Evolutionary conservation across 2,329 filamentous ascomycete genomes (phyloP).

Genomic region (Curvularia hawaiiensis): DNA sequence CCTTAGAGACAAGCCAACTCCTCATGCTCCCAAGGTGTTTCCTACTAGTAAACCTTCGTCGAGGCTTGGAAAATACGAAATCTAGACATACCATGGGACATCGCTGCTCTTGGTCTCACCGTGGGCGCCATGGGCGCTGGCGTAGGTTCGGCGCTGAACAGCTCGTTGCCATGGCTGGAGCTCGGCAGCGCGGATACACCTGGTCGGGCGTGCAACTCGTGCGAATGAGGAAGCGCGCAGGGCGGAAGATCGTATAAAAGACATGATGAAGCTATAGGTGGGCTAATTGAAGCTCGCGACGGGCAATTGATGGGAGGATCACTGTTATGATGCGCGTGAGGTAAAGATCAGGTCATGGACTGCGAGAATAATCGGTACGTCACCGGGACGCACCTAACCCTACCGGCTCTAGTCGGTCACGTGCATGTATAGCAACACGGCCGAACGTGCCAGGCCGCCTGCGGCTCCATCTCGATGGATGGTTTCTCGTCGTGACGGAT

Average conservation of each 20-base stretch:
- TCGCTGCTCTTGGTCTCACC: conserved; percentile 45
- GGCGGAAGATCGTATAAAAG: conserved; percentile 44
- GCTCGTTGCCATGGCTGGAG: conserved; percentile 47
- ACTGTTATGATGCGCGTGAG: conserved; percentile 17
- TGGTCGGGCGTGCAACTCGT: conserved; percentile 43
- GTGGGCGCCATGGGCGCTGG: conserved; percentile 41
- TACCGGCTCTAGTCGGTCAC: conserved; percentile 6
- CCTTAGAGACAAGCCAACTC: not conserved
- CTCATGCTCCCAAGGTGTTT: not conserved
- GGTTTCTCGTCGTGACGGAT: not conserved
- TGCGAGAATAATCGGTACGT: conserved; percentile 24
- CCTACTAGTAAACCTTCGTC: not conserved
- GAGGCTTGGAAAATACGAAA: not conserved
- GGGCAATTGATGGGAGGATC: conserved; percentile 39
- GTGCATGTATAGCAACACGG: not conserved
- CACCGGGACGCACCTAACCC: conserved; percentile 12
- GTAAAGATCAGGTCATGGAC: conserved; percentile 26
- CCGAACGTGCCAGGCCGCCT: not conserved
- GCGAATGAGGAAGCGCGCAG: conserved; percentile 46
- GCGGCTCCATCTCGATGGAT: not conserved
- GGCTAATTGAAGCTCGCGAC: conserved; percentile 42
- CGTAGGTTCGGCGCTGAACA: conserved; percentile 48
- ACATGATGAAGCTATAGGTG: conserved; percentile 47
- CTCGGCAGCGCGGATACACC: conserved; percentile 42
- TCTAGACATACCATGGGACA: conserved; percentile 47